Evolutionary conservation across 2,329 filamentous ascomycete species (phyloP).

Genomic region (Cladosporium sp.): DNA sequence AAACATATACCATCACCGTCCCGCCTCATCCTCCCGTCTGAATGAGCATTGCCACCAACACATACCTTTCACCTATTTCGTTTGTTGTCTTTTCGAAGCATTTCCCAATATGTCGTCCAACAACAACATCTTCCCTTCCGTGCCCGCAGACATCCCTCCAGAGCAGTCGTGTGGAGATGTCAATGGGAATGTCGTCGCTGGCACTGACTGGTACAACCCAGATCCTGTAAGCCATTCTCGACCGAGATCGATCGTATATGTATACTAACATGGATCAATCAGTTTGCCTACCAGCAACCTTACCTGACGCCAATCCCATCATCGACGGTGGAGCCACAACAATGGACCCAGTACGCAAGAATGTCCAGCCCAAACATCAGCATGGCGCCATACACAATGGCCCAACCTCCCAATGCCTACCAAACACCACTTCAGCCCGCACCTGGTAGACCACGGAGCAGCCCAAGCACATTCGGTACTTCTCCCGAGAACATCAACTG

Average conservation of each 20-base stretch:
- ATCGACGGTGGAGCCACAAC: conserved; percentile 30
- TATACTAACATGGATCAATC: conserved; percentile 6
- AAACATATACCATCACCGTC: conserved; percentile 2
- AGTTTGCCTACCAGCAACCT: conserved; percentile 30
- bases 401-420: conserved; percentile 10
- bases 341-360: conserved; percentile 26
- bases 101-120: conserved; percentile 26
- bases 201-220: conserved; percentile 28
- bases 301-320: conserved; percentile 33
- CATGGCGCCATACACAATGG: conserved; percentile 13
- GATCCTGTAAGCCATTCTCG: conserved; percentile 25
- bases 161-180: conserved; percentile 25
- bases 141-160: conserved; percentile 26
- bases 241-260: not conserved
- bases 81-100: conserved; percentile 8
- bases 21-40: conserved; percentile 18
- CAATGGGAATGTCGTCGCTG: conserved; percentile 19
- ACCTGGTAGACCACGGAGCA: conserved; percentile 38
- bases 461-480: conserved; percentile 41
- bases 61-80: conserved; percentile 15
- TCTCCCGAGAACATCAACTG: conserved; percentile 35
- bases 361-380: conserved; percentile 25
- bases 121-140: conserved; percentile 24
- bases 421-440: conserved; percentile 19
- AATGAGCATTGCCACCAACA: conserved; percentile 25